Base-by-base conservation (phyloP, 345 rosid genomes). In the Angophora floribunda region DNA sequence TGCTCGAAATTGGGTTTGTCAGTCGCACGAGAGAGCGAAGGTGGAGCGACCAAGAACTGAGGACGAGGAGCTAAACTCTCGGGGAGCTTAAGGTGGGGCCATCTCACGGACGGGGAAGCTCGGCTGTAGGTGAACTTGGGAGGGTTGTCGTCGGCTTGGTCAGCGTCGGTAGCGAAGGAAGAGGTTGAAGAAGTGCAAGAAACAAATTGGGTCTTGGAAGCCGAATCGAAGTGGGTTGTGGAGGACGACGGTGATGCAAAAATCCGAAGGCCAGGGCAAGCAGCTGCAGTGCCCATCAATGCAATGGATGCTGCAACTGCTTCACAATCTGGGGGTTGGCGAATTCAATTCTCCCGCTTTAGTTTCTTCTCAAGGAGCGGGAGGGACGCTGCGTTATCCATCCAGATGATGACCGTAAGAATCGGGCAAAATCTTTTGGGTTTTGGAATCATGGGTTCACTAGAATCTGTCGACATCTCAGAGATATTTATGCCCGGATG, bases 91-190 rank as follows among this genome's bases (percentile, higher is more conserved):
- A 98, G 96, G 89, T 94, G 96, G 45, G 99, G 99, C 99, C 99
- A 98, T 89, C 99, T 93, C 17, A 95, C 94, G 4, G 99, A 93
- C 7, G 99, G 98, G 50, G 96, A 95, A 87, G 99, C 99, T 94
- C 98, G 93, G 87, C 94, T 93, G 88, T 97, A 97, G 88, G 93
- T 96, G 91, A 97, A 97, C 53, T 84, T 24, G 59, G 86, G 14
- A 87, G 79, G 52, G 52, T 51, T 49, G 57, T 49, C 59, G 50
- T 47, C 49, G 88, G 52, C 32, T n/a, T 55, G 67, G 63, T 44
- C 87, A n/a, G 90, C 53, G 9, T 63, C 12, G 19, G 90, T 45
- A 41, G 78, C 13, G 61, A 87, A 36, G 36, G 59, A 65, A n/a
- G 85, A 2, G 84, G 47, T 5, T 9, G 88, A 67, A 75, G 45